A percentile compares a stretch with the other conserved stretches of the same genome.
Conservation (phyloP, 768 basidiomycete genomes). For the Tricholoma hemisulphureum region DNA sequence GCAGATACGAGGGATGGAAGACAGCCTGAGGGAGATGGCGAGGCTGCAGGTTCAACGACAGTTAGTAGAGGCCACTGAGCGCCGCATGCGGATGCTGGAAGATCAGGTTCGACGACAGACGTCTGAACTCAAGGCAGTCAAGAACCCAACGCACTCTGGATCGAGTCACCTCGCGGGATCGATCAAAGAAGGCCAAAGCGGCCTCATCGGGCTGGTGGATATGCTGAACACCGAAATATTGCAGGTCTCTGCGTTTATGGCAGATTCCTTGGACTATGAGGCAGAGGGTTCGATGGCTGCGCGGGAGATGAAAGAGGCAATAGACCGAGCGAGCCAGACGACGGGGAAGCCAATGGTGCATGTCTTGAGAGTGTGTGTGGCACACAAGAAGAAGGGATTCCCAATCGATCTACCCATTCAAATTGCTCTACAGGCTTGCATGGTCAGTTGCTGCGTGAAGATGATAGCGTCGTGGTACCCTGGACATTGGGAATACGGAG, state of each 20-base stretch:
- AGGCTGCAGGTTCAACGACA: conserved; percentile 15
- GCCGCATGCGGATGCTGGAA: conserved; percentile 32
- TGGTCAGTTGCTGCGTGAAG: conserved; percentile 36
- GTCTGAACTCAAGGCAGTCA: conserved; percentile 23
- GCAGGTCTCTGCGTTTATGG: conserved; percentile 40
- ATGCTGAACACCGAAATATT: conserved; percentile 40
- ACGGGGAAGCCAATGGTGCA: conserved; percentile 34
- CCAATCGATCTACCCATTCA: conserved; percentile 37
- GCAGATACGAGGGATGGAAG: conserved; percentile 11
- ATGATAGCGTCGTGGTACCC: conserved; percentile 45
- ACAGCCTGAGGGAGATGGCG: conserved; percentile 1
- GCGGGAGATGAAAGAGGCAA: conserved; percentile 3
- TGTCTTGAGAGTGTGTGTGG: conserved; percentile 25
- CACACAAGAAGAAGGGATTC: conserved; percentile 21
- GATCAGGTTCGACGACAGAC: conserved; percentile 35
- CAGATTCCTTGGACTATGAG: conserved; percentile 33
- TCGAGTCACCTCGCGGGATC: background rate
- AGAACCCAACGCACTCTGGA: conserved; percentile 4
- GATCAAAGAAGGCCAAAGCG: background rate
- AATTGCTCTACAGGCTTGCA: conserved; percentile 40
- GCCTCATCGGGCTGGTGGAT: conserved; percentile 24
- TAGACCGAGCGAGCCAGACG: conserved; percentile 28
- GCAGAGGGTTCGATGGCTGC: conserved; percentile 15
- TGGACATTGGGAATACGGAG: conserved; percentile 41
- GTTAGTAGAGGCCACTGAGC: conserved; percentile 23